Base-by-base conservation (phyloP, 768 basidiomycete genomes). In the Lactarius sanguifluus region DNA sequence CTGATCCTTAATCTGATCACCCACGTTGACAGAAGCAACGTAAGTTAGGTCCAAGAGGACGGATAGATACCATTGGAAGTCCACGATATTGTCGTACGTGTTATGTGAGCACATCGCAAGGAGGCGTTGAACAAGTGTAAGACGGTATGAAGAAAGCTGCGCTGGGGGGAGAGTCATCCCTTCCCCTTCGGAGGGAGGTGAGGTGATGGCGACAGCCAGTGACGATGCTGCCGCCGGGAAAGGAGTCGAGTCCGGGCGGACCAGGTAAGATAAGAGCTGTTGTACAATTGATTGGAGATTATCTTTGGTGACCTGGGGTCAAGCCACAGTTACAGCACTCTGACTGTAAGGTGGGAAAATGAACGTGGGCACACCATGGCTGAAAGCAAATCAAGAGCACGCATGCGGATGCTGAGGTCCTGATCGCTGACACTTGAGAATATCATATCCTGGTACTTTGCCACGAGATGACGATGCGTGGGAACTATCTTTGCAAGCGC, bases 61-160 rank as follows among this genome's bases (percentile, higher is more conserved):
- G 5, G 96, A 97, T 25, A 98, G 82, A 75, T 94, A 97, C 96
- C 97, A 99, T 74, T 98, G 93, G 73, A 98, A 98, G 77, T 98
- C 96, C 55, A 84, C 82, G 32, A 99, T 83, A 72, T 94, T 90
- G 61, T 89, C 87, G 74, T 96, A 98, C 25, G 89, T 90, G 43
- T 87, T 87, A 63, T 86, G 84, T 2, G 92, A 90, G 64, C 92
- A 90, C 71, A 98, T 91, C n/a, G 81, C 78, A n/a, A 98, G 81
- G 68, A 98, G 91, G 20, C 86, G 83, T 69, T 90, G 86, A 10
- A 92, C 83, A 38, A 98, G 84, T 52, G 87, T 85, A 25, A 94
- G 82, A 20, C 97, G 91, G 73, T 98, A 98, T 2, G 92, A 87
- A 0, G 92, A 82, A 0, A 92, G 90, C 72, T 92, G 86, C 12